Evolutionary conservation across 2,329 filamentous ascomycete genomes (phyloP).

Genomic region (Exophiala phaeomuriformis): DNA sequence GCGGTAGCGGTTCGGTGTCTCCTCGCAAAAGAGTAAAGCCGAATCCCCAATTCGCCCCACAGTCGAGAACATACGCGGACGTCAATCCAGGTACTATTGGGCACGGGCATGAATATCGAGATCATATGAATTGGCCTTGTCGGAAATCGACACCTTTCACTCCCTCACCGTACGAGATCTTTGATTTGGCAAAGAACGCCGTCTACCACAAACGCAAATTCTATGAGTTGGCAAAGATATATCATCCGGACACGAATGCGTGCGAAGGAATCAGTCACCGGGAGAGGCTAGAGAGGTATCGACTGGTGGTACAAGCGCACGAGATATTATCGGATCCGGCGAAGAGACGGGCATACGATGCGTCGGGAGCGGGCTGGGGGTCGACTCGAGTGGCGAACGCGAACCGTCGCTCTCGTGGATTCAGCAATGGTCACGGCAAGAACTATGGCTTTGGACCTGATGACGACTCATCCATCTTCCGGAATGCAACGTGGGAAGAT

Average conservation of each 20-base stretch:
- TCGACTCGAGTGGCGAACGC: slow-evolving; percentile 27
- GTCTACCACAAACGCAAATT: slow-evolving; percentile 77
- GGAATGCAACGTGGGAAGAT: slow-evolving; percentile 96
- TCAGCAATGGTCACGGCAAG: slow-evolving; percentile 26
- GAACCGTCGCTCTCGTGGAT: slow-evolving; percentile 27
- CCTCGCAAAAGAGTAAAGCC: slow-evolving; percentile 21
- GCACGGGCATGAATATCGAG: slow-evolving; percentile 20
- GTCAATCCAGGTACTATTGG: slow-evolving; percentile 26
- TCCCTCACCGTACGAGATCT: slow-evolving; percentile 87
- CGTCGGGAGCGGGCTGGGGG: slow-evolving; percentile 72
- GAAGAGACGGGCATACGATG: slow-evolving; percentile 75
- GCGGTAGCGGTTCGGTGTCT: slow-evolving; percentile 28
- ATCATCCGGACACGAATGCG: slow-evolving; percentile 69
- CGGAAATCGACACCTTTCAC: slow-evolving; percentile 18
- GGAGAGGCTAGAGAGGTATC: slow-evolving; percentile 77
- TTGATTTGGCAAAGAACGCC: slow-evolving; percentile 54
- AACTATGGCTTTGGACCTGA: slow-evolving; percentile 32
- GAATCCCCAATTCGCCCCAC: slow-evolving; percentile 12
- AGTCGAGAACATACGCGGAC: slow-evolving; percentile 34
- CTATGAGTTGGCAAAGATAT: slow-evolving; percentile 88
- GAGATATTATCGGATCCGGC: slow-evolving; percentile 74
- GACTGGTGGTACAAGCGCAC: slow-evolving; percentile 79
- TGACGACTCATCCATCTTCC: slow-evolving; percentile 45
- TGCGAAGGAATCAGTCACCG: slow-evolving; percentile 15
- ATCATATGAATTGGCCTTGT: slow-evolving; percentile 28